Base-by-base conservation (phyloP, 2,329 filamentous ascomycete species). In the Mycosphaerelloides madeirae region DNA sequence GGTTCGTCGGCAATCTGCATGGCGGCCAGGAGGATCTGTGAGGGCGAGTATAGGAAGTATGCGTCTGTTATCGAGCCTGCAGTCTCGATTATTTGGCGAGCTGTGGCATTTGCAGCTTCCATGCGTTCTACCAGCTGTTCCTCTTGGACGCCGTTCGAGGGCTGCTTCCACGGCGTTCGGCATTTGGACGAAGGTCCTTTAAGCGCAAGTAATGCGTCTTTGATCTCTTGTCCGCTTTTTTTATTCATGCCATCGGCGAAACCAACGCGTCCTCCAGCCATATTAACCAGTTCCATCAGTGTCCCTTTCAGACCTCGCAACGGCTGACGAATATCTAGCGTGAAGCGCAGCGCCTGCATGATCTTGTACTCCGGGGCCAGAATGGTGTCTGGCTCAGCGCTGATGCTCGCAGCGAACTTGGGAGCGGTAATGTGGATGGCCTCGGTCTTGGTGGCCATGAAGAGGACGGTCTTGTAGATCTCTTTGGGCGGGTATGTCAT, bases 31-130 rank as follows among this genome's bases (percentile, higher is more conserved):
- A 90, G 90, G 63, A 97, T 95, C 65, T 98, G 93, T 18, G 87
- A 85, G 0, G 93, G 93, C 0, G 91, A 91, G 69, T 87, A 97
- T 66, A 95, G 84, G 68, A 97, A 96, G 70, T 97, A 97, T n/a
- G 81, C 89, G 59, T 98, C 93, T 19, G 91, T 95, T 49, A 96
- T 77, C 39, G 95, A 72, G 0, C 89, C 86, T 45, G 87, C 85
- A 43, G 82, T 84, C 31, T 71, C 69, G 43, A 94, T 78, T 36
- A 87, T 75, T 15, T 83, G 79, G 32, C 85, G 78, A 0, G 90
- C 85, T 41, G 76, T 77, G n/a, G 74, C 73, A 61, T 95, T 89
- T 0, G 87, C 87, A 9, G 74, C 73, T 20, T 70, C 70, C 39
- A 81, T 72, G 15, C 79, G 71, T 44, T 73, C 62, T 16, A 63